phyloP scores from a whole-genome alignment of 2,329 filamentous ascomycete species.

The Davidsoniella neocaledoniae region DNA sequence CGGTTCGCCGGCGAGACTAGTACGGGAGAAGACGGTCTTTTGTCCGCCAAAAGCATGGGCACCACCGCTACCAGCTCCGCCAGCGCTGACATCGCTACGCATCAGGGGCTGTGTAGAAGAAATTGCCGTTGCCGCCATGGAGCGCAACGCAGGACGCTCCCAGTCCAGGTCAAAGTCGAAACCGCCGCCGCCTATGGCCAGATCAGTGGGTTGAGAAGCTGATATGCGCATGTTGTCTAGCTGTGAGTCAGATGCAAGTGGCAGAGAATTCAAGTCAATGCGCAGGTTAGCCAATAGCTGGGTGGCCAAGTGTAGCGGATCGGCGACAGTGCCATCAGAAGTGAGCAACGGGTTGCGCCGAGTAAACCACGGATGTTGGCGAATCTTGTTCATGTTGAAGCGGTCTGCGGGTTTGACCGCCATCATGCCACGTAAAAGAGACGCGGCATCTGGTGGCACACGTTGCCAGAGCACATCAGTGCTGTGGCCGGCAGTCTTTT shows the following conservation, averaged over 20 bases:
- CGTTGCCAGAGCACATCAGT: slow-evolving; percentile 73
- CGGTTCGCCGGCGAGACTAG: slow-evolving; percentile 68
- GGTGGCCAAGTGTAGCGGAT: slow-evolving; percentile 76
- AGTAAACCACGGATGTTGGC: slow-evolving; percentile 89
- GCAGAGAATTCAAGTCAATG: slow-evolving; percentile 60
- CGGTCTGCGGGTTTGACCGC: slow-evolving; percentile 56
- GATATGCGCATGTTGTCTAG: slow-evolving; percentile 13
- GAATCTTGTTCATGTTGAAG: slow-evolving; percentile 74
- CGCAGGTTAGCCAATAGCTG: slow-evolving; percentile 83
- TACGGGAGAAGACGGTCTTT: slow-evolving; percentile 27
- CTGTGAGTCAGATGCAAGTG: slow-evolving; percentile 17
- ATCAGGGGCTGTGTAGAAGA: slow-evolving; percentile 34
- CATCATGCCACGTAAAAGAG: slow-evolving; percentile 85
- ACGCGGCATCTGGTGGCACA: slow-evolving; percentile 57
- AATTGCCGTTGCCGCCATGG: slow-evolving; percentile 24
- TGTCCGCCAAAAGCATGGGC: not conserved
- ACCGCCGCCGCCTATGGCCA: slow-evolving; percentile 36
- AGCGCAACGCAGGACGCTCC: slow-evolving; percentile 54
- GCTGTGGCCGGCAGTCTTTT: slow-evolving; percentile 61
- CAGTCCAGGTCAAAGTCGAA: slow-evolving; percentile 70
- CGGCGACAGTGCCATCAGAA: slow-evolving; percentile 53
- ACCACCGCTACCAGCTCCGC: not conserved
- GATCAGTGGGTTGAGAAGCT: slow-evolving; percentile 52
- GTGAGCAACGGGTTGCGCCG: slow-evolving; percentile 62
- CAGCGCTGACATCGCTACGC: slow-evolving; percentile 19